Base-by-base conservation (phyloP, 768 basidiomycete species). In the Dentipellis fragilis region DNA sequence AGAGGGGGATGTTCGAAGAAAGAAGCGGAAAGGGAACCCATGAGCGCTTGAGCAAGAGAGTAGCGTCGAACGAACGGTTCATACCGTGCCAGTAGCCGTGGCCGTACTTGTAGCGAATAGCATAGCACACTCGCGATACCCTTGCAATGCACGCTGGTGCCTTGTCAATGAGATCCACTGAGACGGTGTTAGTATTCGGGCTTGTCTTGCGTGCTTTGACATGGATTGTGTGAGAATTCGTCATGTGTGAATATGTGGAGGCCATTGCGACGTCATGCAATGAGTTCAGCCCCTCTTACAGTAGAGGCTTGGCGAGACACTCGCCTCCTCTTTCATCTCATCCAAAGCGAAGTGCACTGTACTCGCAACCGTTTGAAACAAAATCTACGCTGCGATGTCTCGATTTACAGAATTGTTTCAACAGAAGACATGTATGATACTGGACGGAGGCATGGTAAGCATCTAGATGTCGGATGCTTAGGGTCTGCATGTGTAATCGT, bases 401-500 rank as follows among this genome's bases (percentile, higher is more conserved):
- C 1, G 19, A 45, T 10, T 49, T 29, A 21, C 48, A 23, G 7
- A 49, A 12, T 16, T 49, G 10, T 49, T 49, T 29, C 48, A 29
- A 45, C n/a, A 9, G n/a, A n/a, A 10, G 1, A n/a, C 8, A 17
- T 7, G n/a, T 10, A 39, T 62, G 12, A 37, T 62, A 16, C 52
- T 60, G 21, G 61, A 62, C 12, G 61, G 56, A 3, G 61, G 61
- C 23, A 21, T 62, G 49, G 59, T 61, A 29, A 46, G 38, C 22
- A 53, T 23, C n/a, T n/a, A n/a, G n/a, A n/a, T 17, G 21, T 23
- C 48, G 42, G 16, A 16, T n/a, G 4, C 42, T 3, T 45, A 2
- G 19, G 42, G 7, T n/a, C 42, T 45, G 8, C 17, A 45, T 10
- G 16, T 17, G n/a, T 45, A 7, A 45, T 1, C 5, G 29, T 29